These are phyloP conservation scores for Neurospora cerealis DNA, from an alignment of 495 filamentous ascomycete genomes.

Conservation along the genomic window DNA sequence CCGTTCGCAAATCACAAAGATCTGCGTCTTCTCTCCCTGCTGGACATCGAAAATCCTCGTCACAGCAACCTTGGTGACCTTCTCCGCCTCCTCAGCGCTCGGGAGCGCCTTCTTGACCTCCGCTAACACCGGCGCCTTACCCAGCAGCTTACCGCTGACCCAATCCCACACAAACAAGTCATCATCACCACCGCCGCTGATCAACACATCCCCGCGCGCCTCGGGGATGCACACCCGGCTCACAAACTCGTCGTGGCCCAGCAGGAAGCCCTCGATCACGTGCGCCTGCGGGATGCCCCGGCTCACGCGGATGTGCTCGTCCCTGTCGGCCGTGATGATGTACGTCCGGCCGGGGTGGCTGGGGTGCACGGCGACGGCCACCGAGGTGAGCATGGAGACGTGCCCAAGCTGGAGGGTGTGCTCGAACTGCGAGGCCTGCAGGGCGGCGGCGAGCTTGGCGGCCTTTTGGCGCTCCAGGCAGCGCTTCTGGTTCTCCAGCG, in stretches of 20 bases:
- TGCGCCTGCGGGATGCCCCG: conserved; percentile 73
- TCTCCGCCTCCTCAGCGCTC: conserved; percentile 10
- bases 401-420: conserved; percentile 76
- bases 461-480: conserved; percentile 34
- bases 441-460: conserved; percentile 27
- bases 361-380: conserved; percentile 40
- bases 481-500: conserved; percentile 61
- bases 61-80: conserved; percentile 39
- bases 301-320: conserved; percentile 94
- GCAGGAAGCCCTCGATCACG: conserved; percentile 79
- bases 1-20: conserved; percentile 63
- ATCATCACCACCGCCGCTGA: conserved; percentile 83
- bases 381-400: conserved; percentile 82
- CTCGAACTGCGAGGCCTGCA: conserved; percentile 48
- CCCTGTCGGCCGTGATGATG: conserved; percentile 82
- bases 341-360: conserved; percentile 37
- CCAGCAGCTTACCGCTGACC: conserved; percentile 42
- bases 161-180: conserved; percentile 77
- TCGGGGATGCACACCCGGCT: conserved; percentile 58
- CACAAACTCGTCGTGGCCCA: conserved; percentile 79
- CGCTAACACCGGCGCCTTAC: conserved; percentile 41
- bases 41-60: conserved; percentile 28
- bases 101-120: conserved; percentile 18
- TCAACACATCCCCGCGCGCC: conserved; percentile 44
- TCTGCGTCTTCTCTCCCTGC: conserved; percentile 12